Conservation (phyloP, 768 basidiomycete genomes). For the Podaxis mareebaensis region DNA sequence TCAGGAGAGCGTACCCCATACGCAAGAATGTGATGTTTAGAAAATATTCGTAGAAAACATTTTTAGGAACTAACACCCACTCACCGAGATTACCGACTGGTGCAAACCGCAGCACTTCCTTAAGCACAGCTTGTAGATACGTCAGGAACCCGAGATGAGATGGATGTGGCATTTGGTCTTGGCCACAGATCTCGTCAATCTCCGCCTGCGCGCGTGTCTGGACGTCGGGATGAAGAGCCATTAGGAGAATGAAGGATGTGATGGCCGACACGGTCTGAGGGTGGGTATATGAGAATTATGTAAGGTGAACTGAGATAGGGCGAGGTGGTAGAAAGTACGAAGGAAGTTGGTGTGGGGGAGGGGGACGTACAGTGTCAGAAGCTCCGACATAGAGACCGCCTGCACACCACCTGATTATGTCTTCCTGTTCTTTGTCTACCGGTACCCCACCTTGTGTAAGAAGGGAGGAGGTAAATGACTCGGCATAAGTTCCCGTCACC, state of each 20-base stretch:
- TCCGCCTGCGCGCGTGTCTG: conserved; percentile 42
- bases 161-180: conserved; percentile 34
- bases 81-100: conserved; percentile 42
- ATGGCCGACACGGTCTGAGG: conserved; percentile 48
- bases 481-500: conserved; percentile 30
- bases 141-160: conserved; percentile 27
- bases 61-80: conserved; percentile 5
- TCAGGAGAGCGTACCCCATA: neutral
- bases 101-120: conserved; percentile 41
- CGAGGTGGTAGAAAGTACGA: neutral
- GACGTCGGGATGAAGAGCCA: conserved; percentile 45
- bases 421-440: conserved; percentile 36
- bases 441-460: conserved; percentile 28
- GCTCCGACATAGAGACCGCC: conserved; percentile 51
- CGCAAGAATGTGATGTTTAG: neutral
- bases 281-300: no score
- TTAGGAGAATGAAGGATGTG: conserved; percentile 47
- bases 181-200: conserved; percentile 36
- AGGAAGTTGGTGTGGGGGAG: no score
- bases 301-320: neutral
- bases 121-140: conserved; percentile 38
- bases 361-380: conserved; percentile 38
- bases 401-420: conserved; percentile 50
- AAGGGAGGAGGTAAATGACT: conserved; percentile 47
- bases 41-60: neutral